Base-by-base conservation (phyloP, 805 yeast species). In the Pichia nakasei region DNA sequence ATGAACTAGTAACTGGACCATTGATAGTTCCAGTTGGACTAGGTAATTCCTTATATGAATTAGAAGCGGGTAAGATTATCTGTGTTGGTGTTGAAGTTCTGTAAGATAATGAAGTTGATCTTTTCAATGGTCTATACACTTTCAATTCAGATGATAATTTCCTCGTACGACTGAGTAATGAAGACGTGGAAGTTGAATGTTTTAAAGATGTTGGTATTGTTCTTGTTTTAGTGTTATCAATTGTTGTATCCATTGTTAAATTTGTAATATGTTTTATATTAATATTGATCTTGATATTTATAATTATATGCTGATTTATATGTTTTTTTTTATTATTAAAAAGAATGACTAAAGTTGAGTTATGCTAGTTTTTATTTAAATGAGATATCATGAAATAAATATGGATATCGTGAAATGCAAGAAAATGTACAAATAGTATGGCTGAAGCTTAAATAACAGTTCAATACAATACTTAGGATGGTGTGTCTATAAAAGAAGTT, bases 81-180 rank as follows among this genome's bases (percentile, higher is more conserved):
- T 40, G 41, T 21, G 44, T 43, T 8, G 56, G 59, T 9, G 59
- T 51, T 18, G 44, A 38, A 15, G 55, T 46, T 37, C 53, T 51
- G 32, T 50, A 58, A 4, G 56, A 48, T 18, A 58, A 42, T 12
- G 63, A 59, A 31, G 54, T 50, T 29, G 64, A 55, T 26, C 64
- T 46, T 41, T 60, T 60, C 13, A 59, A 36, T 2, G 63, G 63
- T 41, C 63, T 51, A 5, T 51, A 52, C 6, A 29, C 13, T 29
- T 29, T 29, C 5, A 44, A 24, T 17, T 48, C 52, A 11, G 40
- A 22, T 11, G 52, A 48, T 11, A 45, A 22, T 29, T 48, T 48
- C 19, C 52, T 38, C 9, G 49, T 37, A 24, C 41, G 44, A 20
- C 37, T 17, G 2, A 44, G 22, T 18, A 45, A 21, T 4, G 47